A percentile compares a stretch with the other conserved stretches of the same genome.
Conservation (phyloP, 2,329 filamentous ascomycete genomes). For the Tolypocladium guangdongense region DNA sequence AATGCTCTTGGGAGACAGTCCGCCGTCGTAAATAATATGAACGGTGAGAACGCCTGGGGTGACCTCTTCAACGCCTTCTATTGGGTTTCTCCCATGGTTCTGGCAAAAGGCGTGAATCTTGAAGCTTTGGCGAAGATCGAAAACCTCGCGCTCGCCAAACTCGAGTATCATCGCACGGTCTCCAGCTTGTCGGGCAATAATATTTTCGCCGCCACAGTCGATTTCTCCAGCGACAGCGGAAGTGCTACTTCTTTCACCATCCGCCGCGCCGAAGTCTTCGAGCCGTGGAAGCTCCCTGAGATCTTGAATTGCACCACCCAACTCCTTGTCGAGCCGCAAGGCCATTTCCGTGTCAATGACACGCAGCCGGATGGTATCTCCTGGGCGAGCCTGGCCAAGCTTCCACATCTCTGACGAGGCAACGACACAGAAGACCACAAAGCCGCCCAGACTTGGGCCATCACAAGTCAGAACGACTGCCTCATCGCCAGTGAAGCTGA, state of each 20-base stretch:
- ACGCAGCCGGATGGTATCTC: constrained; percentile 23
- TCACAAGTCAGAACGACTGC: constrained; percentile 27
- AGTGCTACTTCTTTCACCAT: neutral
- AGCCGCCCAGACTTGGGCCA: constrained; percentile 29
- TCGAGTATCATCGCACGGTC: constrained; percentile 23
- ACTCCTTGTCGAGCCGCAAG: constrained; percentile 10
- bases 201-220: constrained; percentile 7
- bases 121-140: constrained; percentile 21
- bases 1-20: constrained; percentile 9
- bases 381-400: constrained; percentile 27
- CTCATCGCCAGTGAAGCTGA: constrained; percentile 32
- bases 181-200: constrained; percentile 18
- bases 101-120: constrained; percentile 22
- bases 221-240: constrained; percentile 1
- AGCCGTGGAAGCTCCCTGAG: constrained; percentile 4
- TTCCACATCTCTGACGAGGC: constrained; percentile 29
- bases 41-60: constrained; percentile 24
- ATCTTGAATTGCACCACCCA: constrained; percentile 11
- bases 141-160: constrained; percentile 16
- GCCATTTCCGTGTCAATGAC: constrained; percentile 16
- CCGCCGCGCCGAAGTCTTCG: neutral
- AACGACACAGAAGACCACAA: constrained; percentile 27
- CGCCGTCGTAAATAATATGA: constrained; percentile 16
- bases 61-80: constrained; percentile 18
- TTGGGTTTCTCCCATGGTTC: constrained; percentile 14